Base-by-base conservation (phyloP, 495 filamentous ascomycete species). In the Bombardia bombarda region DNA sequence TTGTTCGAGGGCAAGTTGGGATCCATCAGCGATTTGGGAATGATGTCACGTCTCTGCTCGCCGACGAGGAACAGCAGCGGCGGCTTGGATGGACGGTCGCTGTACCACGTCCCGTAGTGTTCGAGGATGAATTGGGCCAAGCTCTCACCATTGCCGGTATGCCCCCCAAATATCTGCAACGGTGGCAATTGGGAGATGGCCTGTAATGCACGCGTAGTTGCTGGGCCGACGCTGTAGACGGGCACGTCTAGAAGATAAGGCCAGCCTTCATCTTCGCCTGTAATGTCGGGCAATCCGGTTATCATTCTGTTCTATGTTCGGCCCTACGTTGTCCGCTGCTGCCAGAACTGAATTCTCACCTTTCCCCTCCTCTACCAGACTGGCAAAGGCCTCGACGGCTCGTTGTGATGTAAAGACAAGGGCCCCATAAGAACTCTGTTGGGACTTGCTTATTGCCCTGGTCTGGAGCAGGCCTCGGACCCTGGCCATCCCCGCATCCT, bases 331-430 rank as follows among this genome's bases (percentile, higher is more conserved):
- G 17, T 32, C n/a, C 22, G 32, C 33, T 4, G 42, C 35, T 20
- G 36, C 28, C 32, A 40, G 44, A 43, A 31, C 33, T 32, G 34
- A 42, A 38, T 34, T 25, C 50, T 53, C 51, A 56, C 53, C 66
- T 71, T 60, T 58, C 22, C 64, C 58, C 31, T 68, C 66, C 23
- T 66, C 62, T n/a, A 90, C 68, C n/a, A 90, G 67, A 23, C 69
- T 57, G 9, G 78, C 68, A 49, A 95, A 90, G 1, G 80, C 89
- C 52, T 96, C 92, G 9, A 95, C 92, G 5, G 92, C 86, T 16
- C 93, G 78, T 57, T 97, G 93, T 14, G 87, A 94, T 1, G 92
- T 98, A 60, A 98, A 93, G 36, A 96, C 84, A 38, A 96, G 57
- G 1, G 86, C 90, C 10, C 87, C 87, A 61, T 94, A 94, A 45